Conservation (phyloP, 83 land plant genomes). For the Picea abies region DNA sequence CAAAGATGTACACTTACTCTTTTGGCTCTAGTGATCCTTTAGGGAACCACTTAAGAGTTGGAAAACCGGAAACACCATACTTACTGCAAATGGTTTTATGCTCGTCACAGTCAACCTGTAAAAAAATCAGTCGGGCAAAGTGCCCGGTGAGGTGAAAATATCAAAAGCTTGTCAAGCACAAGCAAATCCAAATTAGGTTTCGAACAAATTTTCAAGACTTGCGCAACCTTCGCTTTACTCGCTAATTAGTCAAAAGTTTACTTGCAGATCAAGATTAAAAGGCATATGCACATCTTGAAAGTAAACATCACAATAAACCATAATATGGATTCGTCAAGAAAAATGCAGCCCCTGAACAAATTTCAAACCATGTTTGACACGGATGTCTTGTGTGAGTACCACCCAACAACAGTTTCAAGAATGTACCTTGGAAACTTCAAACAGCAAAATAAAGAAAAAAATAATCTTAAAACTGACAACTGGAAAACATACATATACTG, state of each 20-base stretch:
- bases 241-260: neutral
- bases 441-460: neutral
- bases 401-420: neutral
- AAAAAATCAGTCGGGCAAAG: neutral
- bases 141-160: neutral
- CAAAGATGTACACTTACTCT: constrained; percentile 58
- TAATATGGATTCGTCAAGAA: neutral
- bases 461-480: no score
- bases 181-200: neutral
- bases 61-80: constrained; percentile 86
- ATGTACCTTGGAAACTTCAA: neutral
- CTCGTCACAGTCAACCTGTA: constrained; percentile 96
- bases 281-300: no score
- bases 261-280: no score
- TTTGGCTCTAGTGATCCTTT: constrained; percentile 93
- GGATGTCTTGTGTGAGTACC: neutral
- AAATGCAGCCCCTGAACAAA: neutral
- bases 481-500: neutral
- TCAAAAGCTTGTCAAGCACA: neutral
- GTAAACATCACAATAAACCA: no score
- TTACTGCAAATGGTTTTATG: constrained; percentile 90
- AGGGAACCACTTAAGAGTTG: constrained; percentile 98
- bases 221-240: neutral
- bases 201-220: neutral
- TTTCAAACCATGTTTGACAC: neutral